Evolutionary conservation across 805 yeast genomes (phyloP).

Genomic region (Lachancea dasiensis): DNA sequence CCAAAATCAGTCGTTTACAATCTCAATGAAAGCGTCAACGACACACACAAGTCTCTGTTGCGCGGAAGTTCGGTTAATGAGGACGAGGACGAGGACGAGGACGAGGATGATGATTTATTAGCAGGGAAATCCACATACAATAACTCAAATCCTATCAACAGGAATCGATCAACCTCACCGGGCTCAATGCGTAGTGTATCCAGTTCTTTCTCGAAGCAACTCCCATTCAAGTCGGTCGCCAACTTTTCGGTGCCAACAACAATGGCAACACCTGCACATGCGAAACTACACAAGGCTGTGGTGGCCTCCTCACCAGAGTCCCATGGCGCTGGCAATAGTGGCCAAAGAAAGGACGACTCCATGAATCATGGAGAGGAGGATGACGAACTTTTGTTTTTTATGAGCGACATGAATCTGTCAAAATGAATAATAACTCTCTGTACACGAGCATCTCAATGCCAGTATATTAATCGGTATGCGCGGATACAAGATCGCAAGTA

Average conservation of each 20-base stretch:
- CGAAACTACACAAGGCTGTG: constrained; percentile 25
- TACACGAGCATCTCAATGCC: no score
- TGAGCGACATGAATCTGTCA: constrained; percentile 65
- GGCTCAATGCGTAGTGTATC: constrained; percentile 26
- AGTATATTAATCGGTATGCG: no score
- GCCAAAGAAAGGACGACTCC: constrained; percentile 24
- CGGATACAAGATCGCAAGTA: no score
- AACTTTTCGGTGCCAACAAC: constrained; percentile 31
- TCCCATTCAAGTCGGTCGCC: constrained; percentile 25
- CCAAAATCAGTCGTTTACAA: constrained; percentile 4
- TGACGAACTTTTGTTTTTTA: constrained; percentile 60
- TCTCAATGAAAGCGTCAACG: constrained; percentile 5
- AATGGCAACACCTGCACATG: constrained; percentile 30
- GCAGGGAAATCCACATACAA: constrained; percentile 7
- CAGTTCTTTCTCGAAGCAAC: constrained; percentile 21
- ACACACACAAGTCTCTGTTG: background rate
- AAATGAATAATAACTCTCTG: constrained; percentile 8
- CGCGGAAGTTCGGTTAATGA: constrained; percentile 2
- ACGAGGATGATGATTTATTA: constrained; percentile 11
- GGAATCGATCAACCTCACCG: constrained; percentile 21
- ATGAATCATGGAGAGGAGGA: constrained; percentile 46
- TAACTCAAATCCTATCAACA: constrained; percentile 13
- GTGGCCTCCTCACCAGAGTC: constrained; percentile 4
- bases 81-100: constrained; percentile 11
- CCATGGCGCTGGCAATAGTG: constrained; percentile 3